Base-by-base conservation (phyloP, 352 stramenopile species). In the Pelagophyceae sp. region DNA sequence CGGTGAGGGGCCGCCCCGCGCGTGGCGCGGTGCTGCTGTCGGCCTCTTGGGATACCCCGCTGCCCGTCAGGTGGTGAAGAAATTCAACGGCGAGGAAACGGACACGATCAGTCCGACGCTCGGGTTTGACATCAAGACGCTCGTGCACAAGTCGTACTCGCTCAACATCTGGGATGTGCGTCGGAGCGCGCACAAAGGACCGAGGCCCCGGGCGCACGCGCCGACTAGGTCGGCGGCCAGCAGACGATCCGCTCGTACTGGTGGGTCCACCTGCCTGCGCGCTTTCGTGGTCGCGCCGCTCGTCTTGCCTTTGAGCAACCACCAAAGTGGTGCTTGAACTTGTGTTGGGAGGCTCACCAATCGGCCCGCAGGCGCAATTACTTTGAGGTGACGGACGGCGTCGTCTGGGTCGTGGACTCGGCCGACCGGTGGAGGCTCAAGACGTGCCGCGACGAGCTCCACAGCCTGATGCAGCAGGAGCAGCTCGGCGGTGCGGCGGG, bases 401-500 rank as follows among this genome's bases (percentile, higher is more conserved):
- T 99, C 51, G 93, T 99, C 76, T 99, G 95, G 95, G 96, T 99
- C 2, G 92, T 99, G 6, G 96, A 99, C 81, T 97, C 90, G 78
- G 90, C 92, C 27, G 96, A 99, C 83, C 83, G 88, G 60, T 86
- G 88, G 33, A 89, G 96, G 38, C 86, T 99, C 38, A 88, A 98
- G 75, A 87, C 97, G 78, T 99, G 96, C 83, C 92, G 89, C 69
- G 80, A 86, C 35, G 92, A 98, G 81, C 89, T 98, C 50, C 82
- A 88, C 54, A 88, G 86, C 76, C 82, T 98, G 35, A 79, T 97
- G 35, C 87, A 88, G 45, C 83, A 92, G 81, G 92, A 98, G 83
- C 2, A 40, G n/a, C 25, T 54, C 33, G 32, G 19, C 67, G 17
- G 17, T 27, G 23, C 6, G 27, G 29, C 71, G 35, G 69, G 35